phyloP scores from a whole-genome alignment of 345 rosid species.

The Aurinia saxatilis region DNA sequence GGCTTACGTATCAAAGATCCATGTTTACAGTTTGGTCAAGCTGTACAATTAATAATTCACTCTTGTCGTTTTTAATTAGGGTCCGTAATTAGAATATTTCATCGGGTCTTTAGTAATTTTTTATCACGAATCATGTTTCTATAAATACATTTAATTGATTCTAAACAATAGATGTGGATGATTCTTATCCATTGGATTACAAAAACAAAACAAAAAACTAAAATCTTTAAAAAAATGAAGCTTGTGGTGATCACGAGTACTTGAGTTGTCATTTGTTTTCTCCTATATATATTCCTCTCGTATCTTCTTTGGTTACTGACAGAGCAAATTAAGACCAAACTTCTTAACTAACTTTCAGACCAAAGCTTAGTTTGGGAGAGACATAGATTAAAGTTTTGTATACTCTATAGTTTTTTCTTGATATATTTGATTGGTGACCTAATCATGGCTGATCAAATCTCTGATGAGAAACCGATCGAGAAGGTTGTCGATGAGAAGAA shows the following conservation, averaged over 20 bases:
- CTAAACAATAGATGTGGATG: not conserved
- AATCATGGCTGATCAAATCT: slow-evolving; percentile 18
- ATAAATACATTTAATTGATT: not conserved
- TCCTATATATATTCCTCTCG: slow-evolving; percentile 9
- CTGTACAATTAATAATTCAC: slow-evolving; percentile 1
- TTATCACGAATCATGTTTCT: not conserved
- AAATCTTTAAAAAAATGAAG: not conserved
- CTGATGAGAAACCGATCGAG: slow-evolving; percentile 9
- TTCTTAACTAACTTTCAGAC: slow-evolving; percentile 17
- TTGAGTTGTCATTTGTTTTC: not conserved
- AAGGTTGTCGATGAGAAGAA: not conserved
- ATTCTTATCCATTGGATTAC: slow-evolving; percentile 14
- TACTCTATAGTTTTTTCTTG: not conserved
- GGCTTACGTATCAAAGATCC: not conserved
- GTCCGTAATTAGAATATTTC: slow-evolving; percentile 7
- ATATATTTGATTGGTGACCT: not conserved
- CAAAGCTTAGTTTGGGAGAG: slow-evolving; percentile 3
- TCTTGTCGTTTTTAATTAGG: not conserved
- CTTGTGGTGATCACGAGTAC: slow-evolving; percentile 23
- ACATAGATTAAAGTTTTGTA: not conserved
- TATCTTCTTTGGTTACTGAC: slow-evolving; percentile 18
- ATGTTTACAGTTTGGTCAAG: not conserved
- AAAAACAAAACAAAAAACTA: not conserved
- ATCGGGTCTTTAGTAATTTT: slow-evolving; percentile 13
- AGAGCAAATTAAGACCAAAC: slow-evolving; percentile 9